phyloP scores from a whole-genome alignment of 2,329 filamentous ascomycete genomes.

The Ophiostoma fasciatum region DNA sequence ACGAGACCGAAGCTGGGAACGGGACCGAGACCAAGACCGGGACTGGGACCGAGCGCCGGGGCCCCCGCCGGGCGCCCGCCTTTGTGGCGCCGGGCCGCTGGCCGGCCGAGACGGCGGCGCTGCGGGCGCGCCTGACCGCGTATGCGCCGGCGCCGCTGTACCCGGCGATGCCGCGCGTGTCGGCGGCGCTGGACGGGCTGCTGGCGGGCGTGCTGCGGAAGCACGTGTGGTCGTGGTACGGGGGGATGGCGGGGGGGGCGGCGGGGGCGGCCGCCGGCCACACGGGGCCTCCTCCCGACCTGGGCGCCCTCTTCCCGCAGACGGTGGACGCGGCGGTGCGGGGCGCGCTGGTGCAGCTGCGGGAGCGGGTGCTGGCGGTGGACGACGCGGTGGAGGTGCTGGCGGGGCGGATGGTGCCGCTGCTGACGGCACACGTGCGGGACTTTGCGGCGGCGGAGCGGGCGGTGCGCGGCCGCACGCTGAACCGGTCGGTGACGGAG shows the following conservation, averaged over 20 bases:
- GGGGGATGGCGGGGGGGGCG: no score
- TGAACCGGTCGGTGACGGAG: slow-evolving; percentile 84
- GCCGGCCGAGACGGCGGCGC: slow-evolving; percentile 51
- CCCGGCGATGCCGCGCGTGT: slow-evolving; percentile 61
- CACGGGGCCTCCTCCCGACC: background rate
- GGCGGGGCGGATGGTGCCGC: slow-evolving; percentile 70
- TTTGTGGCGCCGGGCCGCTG: slow-evolving; percentile 53
- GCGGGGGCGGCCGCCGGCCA: no score
- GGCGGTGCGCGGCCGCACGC: slow-evolving; percentile 68
- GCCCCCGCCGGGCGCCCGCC: slow-evolving; percentile 12
- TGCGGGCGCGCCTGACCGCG: slow-evolving; percentile 43
- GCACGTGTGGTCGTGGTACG: slow-evolving; percentile 84
- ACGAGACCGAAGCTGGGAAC: background rate
- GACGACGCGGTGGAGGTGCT: slow-evolving; percentile 81
- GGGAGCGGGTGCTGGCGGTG: slow-evolving; percentile 55
- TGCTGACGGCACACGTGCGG: slow-evolving; percentile 75
- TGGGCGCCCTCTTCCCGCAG: slow-evolving; percentile 48
- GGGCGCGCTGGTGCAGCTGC: slow-evolving; percentile 53
- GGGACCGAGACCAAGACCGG: background rate
- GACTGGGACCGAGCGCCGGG: background rate
- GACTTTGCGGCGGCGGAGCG: slow-evolving; percentile 87
- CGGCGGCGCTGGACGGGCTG: slow-evolving; percentile 63
- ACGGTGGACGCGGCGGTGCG: slow-evolving; percentile 75
- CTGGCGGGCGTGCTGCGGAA: slow-evolving; percentile 65
- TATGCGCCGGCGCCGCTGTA: slow-evolving; percentile 61